Evolutionary conservation across 495 filamentous ascomycete genomes (phyloP), one percentile per base, ranked within the genome.

Genomic region (Entonaema liquescens): DNA sequence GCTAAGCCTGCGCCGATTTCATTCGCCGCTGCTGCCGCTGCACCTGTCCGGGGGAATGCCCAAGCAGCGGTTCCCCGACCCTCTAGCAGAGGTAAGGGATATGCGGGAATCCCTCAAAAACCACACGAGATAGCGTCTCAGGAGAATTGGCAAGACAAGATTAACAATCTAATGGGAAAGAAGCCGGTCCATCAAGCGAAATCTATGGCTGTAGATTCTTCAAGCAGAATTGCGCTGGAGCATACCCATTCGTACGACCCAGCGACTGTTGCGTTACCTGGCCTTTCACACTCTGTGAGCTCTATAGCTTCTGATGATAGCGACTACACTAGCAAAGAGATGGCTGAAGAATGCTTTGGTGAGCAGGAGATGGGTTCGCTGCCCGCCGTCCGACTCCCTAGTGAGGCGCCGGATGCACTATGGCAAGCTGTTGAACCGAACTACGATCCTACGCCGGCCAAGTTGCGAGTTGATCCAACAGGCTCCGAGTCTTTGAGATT

Each of bases 301-400:
- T 56, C 64, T 29, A 13, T 66, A 58, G 40, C 68, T 69, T 62
- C 74, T 62, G 68, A 76, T 28, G 44, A 78, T 75, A 29, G 65
- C 74, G 25, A 84, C 81, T 40, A 87, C 85, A 77, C 65, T 23
- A 76, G 70, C 3, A 89, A 86, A 67, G 87, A 87, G 25, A 89
- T 91, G 71, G 90, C 89, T 31, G 92, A 95, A 68, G 91, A 90
- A 62, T 91, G 93, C 69, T 93, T 95, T 61, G 92, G 93, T 65
- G 91, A 94, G 74, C 91, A 91, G 65, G 92, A 93, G 77, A 91
- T 90, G 76, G 92, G 91, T 4, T 93, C 91, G 44, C 78, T 92
- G 21, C 92, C 92, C 11, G 84, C 87, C 35, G 87, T 95, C 15
- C 87, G 85, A 54, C 82, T 94, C 3, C 91, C 92, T 12, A 81